Base-by-base conservation (phyloP, 2,329 filamentous ascomycete genomes). In the Aureobasidium subglaciale region DNA sequence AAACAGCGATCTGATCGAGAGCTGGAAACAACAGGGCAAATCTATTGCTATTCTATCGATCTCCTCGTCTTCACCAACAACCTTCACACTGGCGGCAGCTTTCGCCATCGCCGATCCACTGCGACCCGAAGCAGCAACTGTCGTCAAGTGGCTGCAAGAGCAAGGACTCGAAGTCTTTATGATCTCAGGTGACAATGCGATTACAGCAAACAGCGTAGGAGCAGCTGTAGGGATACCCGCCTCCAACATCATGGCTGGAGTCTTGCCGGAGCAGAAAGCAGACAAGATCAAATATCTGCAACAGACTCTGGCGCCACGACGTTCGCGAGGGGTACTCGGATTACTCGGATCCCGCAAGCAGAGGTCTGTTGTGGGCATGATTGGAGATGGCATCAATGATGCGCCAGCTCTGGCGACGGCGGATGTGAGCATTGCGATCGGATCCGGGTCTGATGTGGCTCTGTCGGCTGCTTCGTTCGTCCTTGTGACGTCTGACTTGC, bases 171-270 rank as follows among this genome's bases (percentile, higher is more conserved):
- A 84, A 29, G 87, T 95, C 4, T 96, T 86, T 83, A 95, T 96
- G 89, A 84, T 96, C 34, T 95, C 90, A 0, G 91, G 91, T 27
- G 91, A 96, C 73, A 96, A 96, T 65, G 74, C 77, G n/a, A 84
- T 76, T n/a, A 96, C 91, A 0, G 91, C 91, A 2, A 76, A 72
- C 18, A 89, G 90, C 0, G 88, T 96, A 2, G 91, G 87, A 1
- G 73, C 77, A 2, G 82, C 82, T 64, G 77, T 96, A 16, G 88
- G 88, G 20, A 96, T 96, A 60, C 79, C 83, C 0, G 64, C 76
- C 0, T 73, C 76, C 55, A 88, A 95, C 66, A 85, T 96, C 61
- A 87, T 95, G 59, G 90, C 91, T 10, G 89, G 89, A 60, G 90
- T 96, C 4, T 81, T 96, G 10, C 91, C 92, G 0, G 84, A 86